Base-by-base conservation (phyloP, 1,284 basidiomycete species). In the Stygiomarasmius scandens region DNA sequence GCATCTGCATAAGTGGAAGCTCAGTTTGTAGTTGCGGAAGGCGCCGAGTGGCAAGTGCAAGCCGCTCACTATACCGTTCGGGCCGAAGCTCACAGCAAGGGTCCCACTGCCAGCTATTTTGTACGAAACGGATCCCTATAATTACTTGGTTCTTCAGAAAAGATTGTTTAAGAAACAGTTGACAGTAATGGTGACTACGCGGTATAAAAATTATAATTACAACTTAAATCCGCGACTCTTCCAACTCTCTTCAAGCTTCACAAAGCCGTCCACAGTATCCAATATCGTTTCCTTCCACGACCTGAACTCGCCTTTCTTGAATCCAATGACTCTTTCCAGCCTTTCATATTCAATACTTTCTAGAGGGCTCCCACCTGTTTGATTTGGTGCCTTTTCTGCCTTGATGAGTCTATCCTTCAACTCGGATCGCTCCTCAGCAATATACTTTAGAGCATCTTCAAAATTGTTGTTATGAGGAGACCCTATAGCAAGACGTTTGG, bases 261-360 rank as follows among this genome's bases (percentile, higher is more conserved):
- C 29, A n/a, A 63, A 54, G 12, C 59, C 32, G 22, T 65, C 62
- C 19, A 65, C 41, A 5, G 60, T 34, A 36, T 63, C 63, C 34
- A 62, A 41, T 0, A 65, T 56, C 9, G 62, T 65, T 47, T 61
- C 59, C 47, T 38, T 60, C 62, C 62, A 63, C 27, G 58, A 55
- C 44, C 49, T 63, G 48, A 63, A 64, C 29, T 53, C 56, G 3
- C 51, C 47, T 22, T 55, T 27, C n/a, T 27, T 38, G 43, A 62
- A 45, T 11, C 61, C 58, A 19, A 65, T 45, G 9, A 52, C 56
- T 25, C 52, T 48, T 50, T 63, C 61, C 43, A 64, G 22, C 1
- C 46, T 52, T 23, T 49, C 2, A 11, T 41, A 54, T 25, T 54
- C 45, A 29, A 49, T 48, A 8, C 20, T 20, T 16, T 54, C 32